These are phyloP conservation scores for Ceratobasidium sp. DNA, from an alignment of 1,284 basidiomycete species.

Conservation along the genomic window DNA sequence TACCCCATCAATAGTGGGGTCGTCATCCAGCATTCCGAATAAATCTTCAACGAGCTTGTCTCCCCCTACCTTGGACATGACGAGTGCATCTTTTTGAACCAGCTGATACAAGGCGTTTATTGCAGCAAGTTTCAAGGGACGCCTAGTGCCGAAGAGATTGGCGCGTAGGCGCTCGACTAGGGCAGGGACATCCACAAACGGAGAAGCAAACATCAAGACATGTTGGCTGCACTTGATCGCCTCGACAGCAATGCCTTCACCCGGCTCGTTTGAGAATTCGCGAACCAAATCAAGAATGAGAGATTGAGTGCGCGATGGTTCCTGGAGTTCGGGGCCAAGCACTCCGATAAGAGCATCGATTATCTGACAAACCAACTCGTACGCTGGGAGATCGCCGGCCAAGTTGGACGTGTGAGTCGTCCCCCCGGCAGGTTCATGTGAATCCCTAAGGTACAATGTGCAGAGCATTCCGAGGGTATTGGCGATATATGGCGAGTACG, in stretches of 20 bases:
- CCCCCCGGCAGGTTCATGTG: slow-evolving; percentile 95
- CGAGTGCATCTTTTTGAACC: slow-evolving; percentile 91
- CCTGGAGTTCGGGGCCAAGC: slow-evolving; percentile 94
- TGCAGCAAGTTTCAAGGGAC: slow-evolving; percentile 89
- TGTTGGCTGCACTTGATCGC: slow-evolving; percentile 97
- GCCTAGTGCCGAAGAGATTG: slow-evolving; percentile 78
- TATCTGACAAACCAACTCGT: slow-evolving; percentile 90
- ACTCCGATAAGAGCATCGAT: slow-evolving; percentile 94
- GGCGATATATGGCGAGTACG: slow-evolving; percentile 89
- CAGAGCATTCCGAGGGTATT: slow-evolving; percentile 91
- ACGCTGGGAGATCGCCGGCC: slow-evolving; percentile 89
- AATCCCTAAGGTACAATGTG: slow-evolving; percentile 89
- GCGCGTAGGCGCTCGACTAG: slow-evolving; percentile 77
- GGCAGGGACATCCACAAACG: slow-evolving; percentile 79
- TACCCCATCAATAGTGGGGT: slow-evolving; percentile 93
- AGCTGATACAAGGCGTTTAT: slow-evolving; percentile 97
- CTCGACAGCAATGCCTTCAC: slow-evolving; percentile 90
- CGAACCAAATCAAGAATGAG: slow-evolving; percentile 86
- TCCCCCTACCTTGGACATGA: slow-evolving; percentile 93
- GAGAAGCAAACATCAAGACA: slow-evolving; percentile 93
- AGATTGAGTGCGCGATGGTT: slow-evolving; percentile 79
- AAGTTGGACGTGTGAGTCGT: slow-evolving; percentile 83
- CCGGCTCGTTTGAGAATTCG: slow-evolving; percentile 84
- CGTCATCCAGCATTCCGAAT: slow-evolving; percentile 93
- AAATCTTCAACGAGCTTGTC: slow-evolving; percentile 93